Base-by-base conservation (phyloP, 1,284 basidiomycete species). In the Cryptococcus depauperatus region DNA sequence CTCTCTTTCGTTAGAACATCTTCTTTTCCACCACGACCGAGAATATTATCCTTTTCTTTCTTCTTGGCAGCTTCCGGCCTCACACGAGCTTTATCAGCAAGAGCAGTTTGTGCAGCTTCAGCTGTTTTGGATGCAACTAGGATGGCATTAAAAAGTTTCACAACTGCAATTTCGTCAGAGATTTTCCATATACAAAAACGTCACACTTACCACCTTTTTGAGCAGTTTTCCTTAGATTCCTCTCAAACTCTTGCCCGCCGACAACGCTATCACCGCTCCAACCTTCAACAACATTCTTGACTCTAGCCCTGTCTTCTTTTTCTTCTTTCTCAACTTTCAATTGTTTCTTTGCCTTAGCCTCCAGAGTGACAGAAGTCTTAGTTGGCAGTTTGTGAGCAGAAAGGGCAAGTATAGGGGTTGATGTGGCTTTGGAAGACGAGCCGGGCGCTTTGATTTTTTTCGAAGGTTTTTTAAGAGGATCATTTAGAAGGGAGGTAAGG, bases 101-200 rank as follows among this genome's bases (percentile, higher is more conserved):
- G 43, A 10, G 54, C 47, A 11, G 50, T 50, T 6, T 51, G 48
- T 4, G 58, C 58, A 6, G 51, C 56, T 51, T 69, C 67, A 32
- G 63, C 55, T 30, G 61, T 62, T 42, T 61, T 59, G 11, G 69
- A 65, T 5, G 66, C 66, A 26, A 64, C 55, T 9, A 72, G 60
- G 45, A 73, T 73, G 7, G 71, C 70, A 51, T 73, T 73, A 62
- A 73, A 73, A 18, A 73, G 65, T 42, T 71, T 71, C 65, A 73
- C 68, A 22, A 73, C 71, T 72, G 50, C 21, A 18, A 14, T 40
- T 11, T 3, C 23, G 22, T 25, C 19, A 32, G 19, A 19, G 35
- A 21, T 35, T 28, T 28, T 6, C 22, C 22, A 28, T 8, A 18
- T n/a, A 11, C n/a, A 8, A 21, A 21, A 22, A 22, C 8, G 19